A percentile compares a stretch with the other conserved stretches of the same genome.
phyloP scores from a whole-genome alignment of 2,329 filamentous ascomycete genomes.

The Clonostachys chloroleuca region DNA sequence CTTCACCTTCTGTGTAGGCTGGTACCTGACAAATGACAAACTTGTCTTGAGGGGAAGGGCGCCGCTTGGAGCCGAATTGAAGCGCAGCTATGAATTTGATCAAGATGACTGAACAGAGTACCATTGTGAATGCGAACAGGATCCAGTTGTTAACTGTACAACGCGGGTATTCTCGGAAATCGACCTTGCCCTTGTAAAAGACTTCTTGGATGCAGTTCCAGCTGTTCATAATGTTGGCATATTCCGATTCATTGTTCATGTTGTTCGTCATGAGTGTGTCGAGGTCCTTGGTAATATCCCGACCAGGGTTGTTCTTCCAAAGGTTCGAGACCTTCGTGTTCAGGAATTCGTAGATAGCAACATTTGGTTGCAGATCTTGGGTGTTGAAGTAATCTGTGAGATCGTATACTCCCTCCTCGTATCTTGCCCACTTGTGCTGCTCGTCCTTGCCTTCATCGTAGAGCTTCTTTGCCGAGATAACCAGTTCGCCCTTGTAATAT shows the following conservation, averaged over 20 bases:
- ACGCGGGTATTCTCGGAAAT: constrained; percentile 72
- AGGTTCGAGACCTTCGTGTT: constrained; percentile 62
- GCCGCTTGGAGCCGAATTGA: constrained; percentile 87
- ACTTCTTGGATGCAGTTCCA: constrained; percentile 77
- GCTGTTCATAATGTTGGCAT: constrained; percentile 54
- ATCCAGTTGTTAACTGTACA: constrained; percentile 93
- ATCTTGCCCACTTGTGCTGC: constrained; percentile 74
- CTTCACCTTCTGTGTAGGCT: constrained; percentile 96
- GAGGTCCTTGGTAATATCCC: constrained; percentile 68
- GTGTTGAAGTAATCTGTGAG: constrained; percentile 90
- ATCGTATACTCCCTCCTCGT: constrained; percentile 77
- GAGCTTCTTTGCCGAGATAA: constrained; percentile 60
- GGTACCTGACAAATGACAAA: constrained; percentile 98
- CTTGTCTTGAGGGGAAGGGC: constrained; percentile 89
- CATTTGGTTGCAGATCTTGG: constrained; percentile 49
- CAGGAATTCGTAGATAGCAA: constrained; percentile 64
- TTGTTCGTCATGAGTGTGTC: constrained; percentile 44
- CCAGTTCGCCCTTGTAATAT: constrained; percentile 83
- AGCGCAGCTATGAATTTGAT: constrained; percentile 91
- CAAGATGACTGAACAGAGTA: constrained; percentile 75
- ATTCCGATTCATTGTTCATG: constrained; percentile 44
- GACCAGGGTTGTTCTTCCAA: constrained; percentile 72
- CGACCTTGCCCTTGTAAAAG: constrained; percentile 78
- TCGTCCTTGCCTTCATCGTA: constrained; percentile 60
- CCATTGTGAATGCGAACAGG: constrained; percentile 78